phyloP scores from a whole-genome alignment of 257 asterid genomes.

The Penstemon barbatus region DNA sequence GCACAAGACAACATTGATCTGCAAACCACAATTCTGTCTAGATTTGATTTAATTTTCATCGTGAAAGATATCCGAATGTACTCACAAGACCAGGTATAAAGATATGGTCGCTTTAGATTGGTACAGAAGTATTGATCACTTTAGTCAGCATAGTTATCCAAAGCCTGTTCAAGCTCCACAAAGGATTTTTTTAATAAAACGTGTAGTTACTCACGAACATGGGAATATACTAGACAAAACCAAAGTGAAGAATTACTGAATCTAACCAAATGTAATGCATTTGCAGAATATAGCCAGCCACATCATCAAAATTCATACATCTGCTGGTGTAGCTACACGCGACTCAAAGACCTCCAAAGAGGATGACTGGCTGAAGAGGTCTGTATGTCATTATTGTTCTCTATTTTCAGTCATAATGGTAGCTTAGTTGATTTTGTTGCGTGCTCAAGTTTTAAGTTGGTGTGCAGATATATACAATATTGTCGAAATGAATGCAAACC shows the following conservation, averaged over 20 bases:
- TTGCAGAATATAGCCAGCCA: conserved; percentile 89
- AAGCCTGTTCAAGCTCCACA: conserved; percentile 1
- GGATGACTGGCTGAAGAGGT: conserved; percentile 98
- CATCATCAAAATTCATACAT: conserved; percentile 86
- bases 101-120: neutral
- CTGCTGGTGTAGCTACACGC: conserved; percentile 68
- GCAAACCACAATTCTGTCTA: conserved; percentile 97
- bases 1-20: conserved; percentile 98
- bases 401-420: conserved; percentile 8
- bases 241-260: conserved; percentile 20
- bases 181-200: neutral
- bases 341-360: conserved; percentile 68
- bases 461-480: conserved; percentile 82
- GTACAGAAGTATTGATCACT: neutral
- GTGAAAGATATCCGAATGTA: conserved; percentile 92
- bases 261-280: conserved; percentile 30
- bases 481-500: conserved; percentile 87
- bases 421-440: neutral
- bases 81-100: conserved; percentile 85
- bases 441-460: conserved; percentile 32
- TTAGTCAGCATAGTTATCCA: neutral
- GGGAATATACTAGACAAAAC: conserved; percentile 14
- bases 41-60: conserved; percentile 92
- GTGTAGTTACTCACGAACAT: neutral
- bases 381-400: conserved; percentile 11